Conservation (phyloP, 495 filamentous ascomycete genomes). For the Podospora bellae-mahoneyi region DNA sequence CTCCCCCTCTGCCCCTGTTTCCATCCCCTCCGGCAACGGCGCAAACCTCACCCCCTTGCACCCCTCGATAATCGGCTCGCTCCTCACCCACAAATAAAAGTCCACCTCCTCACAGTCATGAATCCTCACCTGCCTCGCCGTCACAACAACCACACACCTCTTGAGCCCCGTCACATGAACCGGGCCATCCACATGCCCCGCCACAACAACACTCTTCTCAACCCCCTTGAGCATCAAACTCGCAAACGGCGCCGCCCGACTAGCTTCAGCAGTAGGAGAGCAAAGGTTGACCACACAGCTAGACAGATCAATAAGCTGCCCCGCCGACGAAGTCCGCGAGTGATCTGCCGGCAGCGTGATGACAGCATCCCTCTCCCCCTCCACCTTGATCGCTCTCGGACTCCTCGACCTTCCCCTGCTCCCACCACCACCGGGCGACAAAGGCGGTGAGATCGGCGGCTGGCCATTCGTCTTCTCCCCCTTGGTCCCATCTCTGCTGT, state of each 20-base stretch:
- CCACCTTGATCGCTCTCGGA: slow-evolving; percentile 54
- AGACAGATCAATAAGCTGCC: slow-evolving; percentile 66
- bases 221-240: slow-evolving; percentile 70
- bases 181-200: slow-evolving; percentile 73
- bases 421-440: background rate
- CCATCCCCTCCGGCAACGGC: slow-evolving; percentile 62
- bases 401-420: background rate
- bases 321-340: slow-evolving; percentile 62
- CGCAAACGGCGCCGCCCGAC: slow-evolving; percentile 60
- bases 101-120: slow-evolving; percentile 77
- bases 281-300: slow-evolving; percentile 79
- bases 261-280: slow-evolving; percentile 49
- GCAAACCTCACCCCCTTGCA: slow-evolving; percentile 77
- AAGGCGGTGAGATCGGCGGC: background rate
- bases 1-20: slow-evolving; percentile 37
- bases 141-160: slow-evolving; percentile 70
- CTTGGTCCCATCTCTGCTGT: slow-evolving; percentile 6
- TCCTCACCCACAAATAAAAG: slow-evolving; percentile 76
- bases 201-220: slow-evolving; percentile 64
- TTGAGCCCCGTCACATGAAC: slow-evolving; percentile 75
- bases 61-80: slow-evolving; percentile 90
- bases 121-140: slow-evolving; percentile 82
- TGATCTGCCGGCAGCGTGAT: slow-evolving; percentile 70
- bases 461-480: background rate
- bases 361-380: slow-evolving; percentile 59